Base-by-base conservation (phyloP, 108 stramenopile species). In the Conticribra weissflogii region DNA sequence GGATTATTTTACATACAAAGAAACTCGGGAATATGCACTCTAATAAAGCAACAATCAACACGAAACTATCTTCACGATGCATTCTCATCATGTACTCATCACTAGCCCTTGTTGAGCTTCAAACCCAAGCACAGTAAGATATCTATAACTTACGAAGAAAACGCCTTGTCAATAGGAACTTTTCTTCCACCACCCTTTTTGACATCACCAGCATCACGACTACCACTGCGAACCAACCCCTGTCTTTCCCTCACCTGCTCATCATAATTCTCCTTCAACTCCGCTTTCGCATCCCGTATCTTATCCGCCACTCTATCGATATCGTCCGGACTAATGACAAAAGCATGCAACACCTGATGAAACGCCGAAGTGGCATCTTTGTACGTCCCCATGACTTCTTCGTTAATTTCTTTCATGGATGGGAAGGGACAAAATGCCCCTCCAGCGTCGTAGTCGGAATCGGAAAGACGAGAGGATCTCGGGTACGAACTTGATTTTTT, bases 261-360 rank as follows among this genome's bases (percentile, higher is more conserved):
- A 3, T 56, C n/a, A 65, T 73, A 73, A 58, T 44, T 64, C 63
- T 73, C 72, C 15, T 30, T 34, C 63, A 73, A 52, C 51, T 73
- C 72, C 3, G 50, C 47, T 49, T 59, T 64, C 0, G 72, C 72
- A 59, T 73, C 72, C 15, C 72, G 46, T 28, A 73, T 65, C 72
- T 65, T 64, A 59, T 73, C 72, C 33, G 63, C 41, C 55, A 73
- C 25, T 28, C 63, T 25, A 63, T 73, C 72, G 51, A 73, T 73
- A 58, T 73, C 72, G 59, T 73, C 72, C 1, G 72, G 56, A 50
- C 23, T 59, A 55, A 73, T 73, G 3, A 73, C 57, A 55, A 73
- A 73, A 1, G 72, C 72, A 52, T 65, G 55, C 57, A 63, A 49
- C 25, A 73, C 72, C 31, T 73, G 72, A 51, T 73, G 56, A 55